Evolutionary conservation across 768 basidiomycete species (phyloP), one percentile per base, ranked within the genome.

Genomic region (Holtermanniella nyarrowii): DNA sequence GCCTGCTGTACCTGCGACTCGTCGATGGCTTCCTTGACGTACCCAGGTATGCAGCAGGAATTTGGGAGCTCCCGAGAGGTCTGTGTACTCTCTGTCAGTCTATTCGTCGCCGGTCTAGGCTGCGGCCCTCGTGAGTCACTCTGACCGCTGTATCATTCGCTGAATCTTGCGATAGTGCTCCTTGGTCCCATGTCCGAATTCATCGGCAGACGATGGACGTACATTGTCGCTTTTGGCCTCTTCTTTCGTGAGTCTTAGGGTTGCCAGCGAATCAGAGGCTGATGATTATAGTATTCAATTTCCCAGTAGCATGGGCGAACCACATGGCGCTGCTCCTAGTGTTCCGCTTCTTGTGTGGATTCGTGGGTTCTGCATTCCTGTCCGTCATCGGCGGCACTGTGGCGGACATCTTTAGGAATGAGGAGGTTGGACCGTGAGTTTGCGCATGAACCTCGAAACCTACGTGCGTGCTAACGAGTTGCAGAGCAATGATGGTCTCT

Each of bases 161-260:
- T 75, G 75, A 1, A 44, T n/a, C 25, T 16, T 18, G 23, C 42
- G 4, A 42, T 47, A 58, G 59, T 73, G 71, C 22, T 80, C 72
- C 64, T 47, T 4, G 73, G 67, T 0, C 74, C 73, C 0, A 46
- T 72, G 1, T 63, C 74, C 18, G 79, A 83, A 57, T 76, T 84
- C 16, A 79, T 81, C 60, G 85, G 86, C 1, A 74, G 82, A 43
- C 81, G 79, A 50, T 65, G 76, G 40, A 77, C 86, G 12, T 86
- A 88, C 63, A 74, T 76, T 12, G 58, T 76, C 2, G 82, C 83
- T 0, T 86, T 82, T 55, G 56, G 72, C 0, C 56, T 79, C 3
- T 82, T 85, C 65, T 79, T 84, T 59, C 61, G 58, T 68, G 41
- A 40, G 49, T 55, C 23, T 20, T 5, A 3, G 10, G 46, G 2